Percentiles rank a stretch among this genome's conserved stretches.
phyloP scores from a whole-genome alignment of 2,329 filamentous ascomycete species.

The Tolypocladium ovalisporum region DNA sequence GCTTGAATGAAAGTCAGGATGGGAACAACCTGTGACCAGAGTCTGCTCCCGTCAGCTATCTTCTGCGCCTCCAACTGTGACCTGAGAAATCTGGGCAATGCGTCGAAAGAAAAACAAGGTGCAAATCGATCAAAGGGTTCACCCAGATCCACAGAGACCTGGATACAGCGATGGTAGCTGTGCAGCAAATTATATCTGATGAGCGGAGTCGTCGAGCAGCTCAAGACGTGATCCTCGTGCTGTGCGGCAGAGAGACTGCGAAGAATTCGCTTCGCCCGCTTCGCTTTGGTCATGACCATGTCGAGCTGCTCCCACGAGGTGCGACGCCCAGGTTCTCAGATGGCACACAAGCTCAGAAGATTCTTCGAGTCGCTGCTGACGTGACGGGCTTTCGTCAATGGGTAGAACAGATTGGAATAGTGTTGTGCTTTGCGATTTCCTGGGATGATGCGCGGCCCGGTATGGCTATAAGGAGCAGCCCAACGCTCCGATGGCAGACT shows the following conservation, averaged over 20 bases:
- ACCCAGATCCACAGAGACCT: constrained; percentile 15
- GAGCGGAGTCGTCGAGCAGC: constrained; percentile 15
- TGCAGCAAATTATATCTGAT: constrained; percentile 20
- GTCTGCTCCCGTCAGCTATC: constrained; percentile 17
- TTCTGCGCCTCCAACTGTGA: constrained; percentile 15
- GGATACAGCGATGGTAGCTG: constrained; percentile 16
- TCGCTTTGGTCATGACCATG: constrained; percentile 15
- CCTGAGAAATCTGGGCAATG: constrained; percentile 13
- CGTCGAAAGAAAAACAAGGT: constrained; percentile 5
- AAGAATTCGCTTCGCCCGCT: constrained; percentile 23
- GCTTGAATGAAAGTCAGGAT: constrained; percentile 22
- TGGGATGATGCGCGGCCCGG: not conserved
- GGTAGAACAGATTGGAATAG: not conserved
- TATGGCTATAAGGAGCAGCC: not conserved
- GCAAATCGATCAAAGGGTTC: constrained; percentile 16
- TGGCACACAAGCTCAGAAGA: not conserved
- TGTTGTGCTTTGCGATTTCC: not conserved
- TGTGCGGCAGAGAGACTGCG: constrained; percentile 21
- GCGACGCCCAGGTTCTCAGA: not conserved
- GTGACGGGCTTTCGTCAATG: not conserved
- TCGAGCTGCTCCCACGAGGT: constrained; percentile 2
- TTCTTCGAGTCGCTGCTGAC: not conserved
- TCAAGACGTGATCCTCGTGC: constrained; percentile 25
- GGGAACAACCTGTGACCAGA: constrained; percentile 18
- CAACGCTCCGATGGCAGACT: not conserved